Conservation (phyloP, 2,329 filamentous ascomycete species). For the Lachnellula cervina region DNA sequence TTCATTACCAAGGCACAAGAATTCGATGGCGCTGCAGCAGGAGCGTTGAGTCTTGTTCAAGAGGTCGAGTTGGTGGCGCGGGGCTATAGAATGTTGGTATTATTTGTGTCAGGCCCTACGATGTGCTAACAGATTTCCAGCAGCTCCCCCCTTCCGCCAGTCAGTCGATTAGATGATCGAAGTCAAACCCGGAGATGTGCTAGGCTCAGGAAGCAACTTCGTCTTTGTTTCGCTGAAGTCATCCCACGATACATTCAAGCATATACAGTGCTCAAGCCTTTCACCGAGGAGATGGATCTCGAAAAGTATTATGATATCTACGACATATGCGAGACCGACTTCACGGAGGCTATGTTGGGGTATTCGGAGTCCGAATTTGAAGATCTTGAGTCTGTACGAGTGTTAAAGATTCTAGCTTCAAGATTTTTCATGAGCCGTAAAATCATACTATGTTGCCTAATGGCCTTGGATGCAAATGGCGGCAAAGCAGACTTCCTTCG, state of each 20-base stretch:
- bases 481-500: slow-evolving; percentile 70
- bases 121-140: slow-evolving; percentile 40
- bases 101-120: neutral
- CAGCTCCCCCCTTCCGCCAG: slow-evolving; percentile 85
- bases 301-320: slow-evolving; percentile 93
- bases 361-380: slow-evolving; percentile 65
- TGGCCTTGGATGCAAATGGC: slow-evolving; percentile 80
- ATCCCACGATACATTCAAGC: slow-evolving; percentile 69
- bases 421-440: slow-evolving; percentile 77
- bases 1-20: slow-evolving; percentile 73
- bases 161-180: slow-evolving; percentile 82
- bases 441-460: slow-evolving; percentile 79
- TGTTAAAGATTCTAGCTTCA: slow-evolving; percentile 75
- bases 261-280: slow-evolving; percentile 61
- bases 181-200: slow-evolving; percentile 74
- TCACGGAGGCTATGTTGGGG: slow-evolving; percentile 62
- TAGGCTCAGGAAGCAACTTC: slow-evolving; percentile 72
- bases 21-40: slow-evolving; percentile 72
- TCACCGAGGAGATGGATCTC: slow-evolving; percentile 75
- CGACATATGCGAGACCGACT: slow-evolving; percentile 69
- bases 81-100: slow-evolving; percentile 73
- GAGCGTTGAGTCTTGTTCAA: slow-evolving; percentile 77
- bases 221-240: slow-evolving; percentile 62
- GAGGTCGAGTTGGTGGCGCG: slow-evolving; percentile 94
- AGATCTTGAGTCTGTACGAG: slow-evolving; percentile 71